Evolutionary conservation across 495 filamentous ascomycete species (phyloP), one percentile per base, ranked within the genome.

Genomic region (Diplogelasinospora grovesii): DNA sequence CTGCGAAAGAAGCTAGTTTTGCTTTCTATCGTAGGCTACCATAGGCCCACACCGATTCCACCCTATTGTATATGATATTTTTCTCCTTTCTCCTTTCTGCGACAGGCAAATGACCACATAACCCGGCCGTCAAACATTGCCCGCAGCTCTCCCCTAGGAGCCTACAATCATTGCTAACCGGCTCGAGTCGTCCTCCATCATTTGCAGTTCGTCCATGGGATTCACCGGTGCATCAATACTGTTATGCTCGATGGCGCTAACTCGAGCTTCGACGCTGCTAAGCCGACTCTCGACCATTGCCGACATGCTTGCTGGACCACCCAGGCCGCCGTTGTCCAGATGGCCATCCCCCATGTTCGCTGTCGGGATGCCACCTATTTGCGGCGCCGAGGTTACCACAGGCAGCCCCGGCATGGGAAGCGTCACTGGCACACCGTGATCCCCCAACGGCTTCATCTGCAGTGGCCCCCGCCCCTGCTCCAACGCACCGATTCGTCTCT

Each of bases 181-280:
- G 31, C 47, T 39, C 34, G 61, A 49, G 26, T 68, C 67, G 53
- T 69, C 66, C 14, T 68, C 66, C 48, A 69, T 65, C 66, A 71
- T 68, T 4, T 57, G 64, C 25, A 70, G 26, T n/a, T 50, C 52
- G 26, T 71, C 68, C 50, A 71, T 56, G 22, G 59, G 53, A 13
- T 60, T 34, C 10, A 50, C 46, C n/a, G 60, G 60, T 9, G n/a
- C n/a, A n/a, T n/a, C n/a, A n/a, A n/a, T n/a, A n/a, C n/a, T n/a
- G n/a, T n/a, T n/a, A n/a, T 56, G 48, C 40, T 71, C 66, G 46
- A 70, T 58, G 22, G 54, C 58, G 21, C 48, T 54, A 45, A 69
- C 46, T n/a, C 61, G 56, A 19, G 56, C 53, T 33, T 71, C 68
- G 15, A 73, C 43, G 22, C 56, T 53, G 42, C 45, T 54, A 37